Conservation (phyloP, 2,329 filamentous ascomycete genomes). For the Cryphonectria japonica region DNA sequence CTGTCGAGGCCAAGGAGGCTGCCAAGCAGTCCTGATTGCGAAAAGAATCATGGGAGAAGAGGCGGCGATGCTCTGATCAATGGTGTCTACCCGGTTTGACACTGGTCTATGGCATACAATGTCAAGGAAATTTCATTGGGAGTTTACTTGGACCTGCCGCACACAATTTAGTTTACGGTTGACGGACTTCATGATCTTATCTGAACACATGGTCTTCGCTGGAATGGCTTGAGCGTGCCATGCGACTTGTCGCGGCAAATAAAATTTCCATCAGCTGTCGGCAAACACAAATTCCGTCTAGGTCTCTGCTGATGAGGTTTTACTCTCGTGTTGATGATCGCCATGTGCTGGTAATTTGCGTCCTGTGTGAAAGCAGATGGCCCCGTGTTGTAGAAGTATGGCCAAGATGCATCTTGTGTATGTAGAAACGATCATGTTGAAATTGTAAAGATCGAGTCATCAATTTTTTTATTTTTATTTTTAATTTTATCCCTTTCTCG, state of each 20-base stretch:
- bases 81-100: conserved; percentile 22
- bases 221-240: conserved; percentile 21
- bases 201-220: conserved; percentile 22
- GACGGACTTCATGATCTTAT: conserved; percentile 30
- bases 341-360: neutral
- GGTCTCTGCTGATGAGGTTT: neutral
- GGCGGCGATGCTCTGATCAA: conserved; percentile 26
- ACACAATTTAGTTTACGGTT: conserved; percentile 27
- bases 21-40: conserved; percentile 49
- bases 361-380: neutral
- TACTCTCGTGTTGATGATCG: neutral
- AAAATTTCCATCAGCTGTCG: conserved; percentile 19
- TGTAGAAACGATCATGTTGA: neutral
- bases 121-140: conserved; percentile 27
- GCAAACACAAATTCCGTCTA: neutral
- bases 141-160: conserved; percentile 27
- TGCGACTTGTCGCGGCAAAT: conserved; percentile 25
- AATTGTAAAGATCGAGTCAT: neutral
- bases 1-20: conserved; percentile 94
- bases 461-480: neutral
- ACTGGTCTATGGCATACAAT: conserved; percentile 26
- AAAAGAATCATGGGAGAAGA: conserved; percentile 18
- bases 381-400: neutral
- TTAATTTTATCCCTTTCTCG: no score
- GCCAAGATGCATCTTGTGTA: neutral